Evolutionary conservation across 1,139 yeast species (phyloP).

Genomic region (Candida albicans): DNA sequence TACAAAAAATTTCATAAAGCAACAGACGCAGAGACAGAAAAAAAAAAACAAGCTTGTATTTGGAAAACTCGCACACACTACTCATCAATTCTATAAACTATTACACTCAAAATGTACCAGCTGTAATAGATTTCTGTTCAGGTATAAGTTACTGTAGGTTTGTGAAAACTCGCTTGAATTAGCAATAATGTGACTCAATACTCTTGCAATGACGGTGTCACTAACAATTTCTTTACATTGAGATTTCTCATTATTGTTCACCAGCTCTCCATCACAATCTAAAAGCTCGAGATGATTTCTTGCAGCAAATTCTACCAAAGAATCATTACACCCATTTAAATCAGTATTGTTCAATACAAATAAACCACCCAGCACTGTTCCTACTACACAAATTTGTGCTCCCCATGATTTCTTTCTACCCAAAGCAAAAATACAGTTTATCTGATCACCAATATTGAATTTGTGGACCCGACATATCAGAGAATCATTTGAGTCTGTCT

Average conservation of each 20-base stretch:
- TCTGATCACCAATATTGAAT: conserved; percentile 34
- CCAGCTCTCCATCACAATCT: background rate
- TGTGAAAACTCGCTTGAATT: background rate
- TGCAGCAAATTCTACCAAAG: conserved; percentile 11
- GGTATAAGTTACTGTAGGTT: background rate
- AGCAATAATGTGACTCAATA: background rate
- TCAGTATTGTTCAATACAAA: conserved; percentile 16
- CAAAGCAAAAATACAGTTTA: conserved; percentile 24
- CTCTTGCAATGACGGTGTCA: conserved; percentile 14
- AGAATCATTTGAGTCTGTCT: background rate
- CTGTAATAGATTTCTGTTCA: conserved; percentile 1
- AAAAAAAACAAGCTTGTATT: too few species aligned
- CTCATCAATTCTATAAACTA: background rate
- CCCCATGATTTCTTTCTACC: background rate
- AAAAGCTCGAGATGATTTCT: background rate
- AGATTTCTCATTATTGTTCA: conserved; percentile 6
- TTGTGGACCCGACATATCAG: conserved; percentile 6
- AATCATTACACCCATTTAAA: conserved; percentile 17
- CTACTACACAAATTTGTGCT: conserved; percentile 24
- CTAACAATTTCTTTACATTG: conserved; percentile 16
- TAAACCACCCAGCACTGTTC: conserved; percentile 40
- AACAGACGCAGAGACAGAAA: too few species aligned
- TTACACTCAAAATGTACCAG: background rate
- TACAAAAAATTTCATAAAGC: background rate
- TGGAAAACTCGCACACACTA: background rate